These are phyloP conservation scores for Lachancea dasiensis DNA, from an alignment of 805 yeast species.

Conservation along the genomic window DNA sequence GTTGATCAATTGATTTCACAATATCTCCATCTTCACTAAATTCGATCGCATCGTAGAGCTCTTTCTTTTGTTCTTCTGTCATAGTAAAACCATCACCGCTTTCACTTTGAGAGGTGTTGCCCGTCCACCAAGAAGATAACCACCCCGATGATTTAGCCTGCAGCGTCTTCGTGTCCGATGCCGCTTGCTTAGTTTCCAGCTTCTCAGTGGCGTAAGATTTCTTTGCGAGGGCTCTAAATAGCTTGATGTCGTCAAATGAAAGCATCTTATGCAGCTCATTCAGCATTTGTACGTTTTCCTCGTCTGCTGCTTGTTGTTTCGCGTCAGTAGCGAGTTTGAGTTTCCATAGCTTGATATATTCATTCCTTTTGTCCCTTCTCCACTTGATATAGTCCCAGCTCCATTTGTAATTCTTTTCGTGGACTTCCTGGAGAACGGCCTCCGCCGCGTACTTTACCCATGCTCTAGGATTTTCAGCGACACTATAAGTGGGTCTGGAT, in stretches of 20 bases:
- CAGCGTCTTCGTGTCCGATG: constrained; percentile 13
- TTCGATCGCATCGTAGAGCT: constrained; percentile 88
- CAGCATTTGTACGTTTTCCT: constrained; percentile 38
- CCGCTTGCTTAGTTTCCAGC: constrained; percentile 17
- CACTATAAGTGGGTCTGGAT: constrained; percentile 52
- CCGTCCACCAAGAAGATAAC: constrained; percentile 68
- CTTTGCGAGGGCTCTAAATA: constrained; percentile 78
- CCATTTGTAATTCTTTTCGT: constrained; percentile 74
- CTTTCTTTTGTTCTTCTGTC: constrained; percentile 83
- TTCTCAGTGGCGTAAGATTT: constrained; percentile 56
- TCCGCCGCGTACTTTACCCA: constrained; percentile 82
- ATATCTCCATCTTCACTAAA: constrained; percentile 59
- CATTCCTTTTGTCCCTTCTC: constrained; percentile 65
- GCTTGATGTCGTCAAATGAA: constrained; percentile 71
- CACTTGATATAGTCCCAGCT: constrained; percentile 77
- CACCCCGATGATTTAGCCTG: constrained; percentile 42
- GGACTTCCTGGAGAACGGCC: constrained; percentile 74
- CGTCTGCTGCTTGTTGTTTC: constrained; percentile 26
- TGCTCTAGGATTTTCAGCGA: constrained; percentile 56
- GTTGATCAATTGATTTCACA: constrained; percentile 49
- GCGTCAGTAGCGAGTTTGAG: constrained; percentile 39
- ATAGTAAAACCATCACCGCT: constrained; percentile 44
- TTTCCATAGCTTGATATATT: constrained; percentile 66
- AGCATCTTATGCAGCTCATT: constrained; percentile 52
- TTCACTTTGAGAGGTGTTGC: constrained; percentile 22